Percentiles rank a stretch among this genome's conserved stretches.
Evolutionary conservation across 1,284 basidiomycete genomes (phyloP).

Genomic region (Austroboletus novae-zelandiae): DNA sequence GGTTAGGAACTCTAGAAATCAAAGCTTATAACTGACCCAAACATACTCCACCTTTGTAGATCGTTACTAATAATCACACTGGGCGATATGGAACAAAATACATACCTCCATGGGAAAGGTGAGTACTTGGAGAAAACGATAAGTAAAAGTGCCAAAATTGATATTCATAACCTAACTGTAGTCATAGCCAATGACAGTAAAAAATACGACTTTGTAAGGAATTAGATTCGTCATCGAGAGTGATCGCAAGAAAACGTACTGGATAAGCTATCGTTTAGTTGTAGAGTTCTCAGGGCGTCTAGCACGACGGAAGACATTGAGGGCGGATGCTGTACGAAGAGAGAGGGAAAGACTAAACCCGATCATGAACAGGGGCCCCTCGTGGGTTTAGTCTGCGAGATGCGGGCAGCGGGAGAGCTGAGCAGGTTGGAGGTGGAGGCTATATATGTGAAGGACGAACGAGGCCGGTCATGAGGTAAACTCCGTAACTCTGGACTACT

Average conservation of each 20-base stretch:
- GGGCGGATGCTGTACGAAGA: not conserved
- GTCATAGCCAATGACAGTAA: slow-evolving; percentile 1
- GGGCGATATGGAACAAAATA: not conserved
- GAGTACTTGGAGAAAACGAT: not conserved
- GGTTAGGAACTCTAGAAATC: not conserved
- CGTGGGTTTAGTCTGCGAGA: not conserved
- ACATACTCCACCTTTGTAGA: slow-evolving; percentile 3
- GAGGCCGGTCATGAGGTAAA: no score
- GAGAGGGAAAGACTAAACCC: not conserved
- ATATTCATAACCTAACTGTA: slow-evolving; percentile 2
- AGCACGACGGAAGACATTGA: not conserved
- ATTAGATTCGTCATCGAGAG: not conserved
- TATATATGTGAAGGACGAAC: no score
- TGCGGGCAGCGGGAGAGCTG: no score
- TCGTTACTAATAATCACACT: not conserved
- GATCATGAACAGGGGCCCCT: not conserved
- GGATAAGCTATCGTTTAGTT: not conserved
- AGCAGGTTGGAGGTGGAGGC: no score
- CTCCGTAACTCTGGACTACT: no score
- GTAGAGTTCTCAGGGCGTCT: not conserved
- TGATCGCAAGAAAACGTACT: not conserved
- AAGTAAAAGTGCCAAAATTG: not conserved
- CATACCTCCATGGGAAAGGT: slow-evolving; percentile 1
- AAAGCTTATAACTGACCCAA: not conserved
- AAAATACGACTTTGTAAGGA: not conserved